Evolutionary conservation across 2,329 filamentous ascomycete genomes (phyloP), one percentile per base, ranked within the genome.

Genomic region (Pseudopyrenochaeta lycopersici): DNA sequence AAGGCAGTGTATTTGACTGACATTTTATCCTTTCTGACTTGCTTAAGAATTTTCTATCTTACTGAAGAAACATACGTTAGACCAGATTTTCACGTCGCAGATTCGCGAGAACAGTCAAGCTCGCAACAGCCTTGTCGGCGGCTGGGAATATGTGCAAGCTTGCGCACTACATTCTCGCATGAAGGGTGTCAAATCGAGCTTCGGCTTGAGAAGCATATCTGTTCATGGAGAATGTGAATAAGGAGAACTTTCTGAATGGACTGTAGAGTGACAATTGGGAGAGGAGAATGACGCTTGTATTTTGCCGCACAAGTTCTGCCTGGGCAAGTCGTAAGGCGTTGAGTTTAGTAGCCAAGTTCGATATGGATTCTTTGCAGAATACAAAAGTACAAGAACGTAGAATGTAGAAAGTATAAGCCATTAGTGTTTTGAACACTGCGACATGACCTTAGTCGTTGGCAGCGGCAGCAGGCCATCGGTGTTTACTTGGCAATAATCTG

Each of bases 91-190:
- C 49, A 56, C 51, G 1, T 63, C 67, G 2, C 64, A 72, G 29
- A 59, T 68, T 40, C 44, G 41, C 2, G 50, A 58, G 23, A 74
- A 74, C 6, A 59, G 70, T 46, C 58, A 54, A 2, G 32, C 56
- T 10, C 48, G 49, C 3, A 46, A 52, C 14, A 56, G 30, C n/a
- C 41, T 65, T 2, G 59, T 81, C 5, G 74, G 73, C 2, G 62
- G 58, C 1, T 47, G 49, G 1, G 40, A 53, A 11, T 15, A 20
- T 4, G 18, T 46, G 7, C 62, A 51, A 17, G 21, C 49, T 2
- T 41, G 33, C 18, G 27, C 61, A 3, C 27, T 60, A 9, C 63
- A 62, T 5, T 33, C 54, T 11, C 54, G 29, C 21, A 38, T 55
- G n/a, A 50, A 64, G 7, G 65, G 53, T 15, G 46, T 63, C 5